phyloP scores from a whole-genome alignment of 441 rosid genomes.

The Metrosideros polymorpha region DNA sequence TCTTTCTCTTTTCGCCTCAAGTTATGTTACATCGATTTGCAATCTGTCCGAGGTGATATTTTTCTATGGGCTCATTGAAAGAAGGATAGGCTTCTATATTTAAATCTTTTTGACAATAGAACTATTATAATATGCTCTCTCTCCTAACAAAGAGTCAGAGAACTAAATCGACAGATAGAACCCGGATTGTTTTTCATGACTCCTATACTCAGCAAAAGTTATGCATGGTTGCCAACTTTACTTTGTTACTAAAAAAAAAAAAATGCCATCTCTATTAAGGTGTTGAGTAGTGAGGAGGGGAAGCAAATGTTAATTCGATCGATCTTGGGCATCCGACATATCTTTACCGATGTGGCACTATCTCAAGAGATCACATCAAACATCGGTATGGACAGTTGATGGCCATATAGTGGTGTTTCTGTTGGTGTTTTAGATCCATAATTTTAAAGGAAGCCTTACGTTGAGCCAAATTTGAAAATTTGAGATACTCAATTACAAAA shows the following conservation, averaged over 20 bases:
- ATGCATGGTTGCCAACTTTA: background rate
- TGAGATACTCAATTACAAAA: background rate
- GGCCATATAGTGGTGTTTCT: background rate
- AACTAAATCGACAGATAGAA: background rate
- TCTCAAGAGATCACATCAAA: background rate
- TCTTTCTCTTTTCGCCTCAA: background rate
- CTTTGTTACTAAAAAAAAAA: background rate
- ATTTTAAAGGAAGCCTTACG: background rate
- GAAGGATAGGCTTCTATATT: background rate
- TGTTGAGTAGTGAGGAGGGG: background rate
- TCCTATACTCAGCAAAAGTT: background rate
- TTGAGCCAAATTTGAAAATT: background rate
- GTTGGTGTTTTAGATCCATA: rapidly evolving
- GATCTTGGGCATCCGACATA: too few relatives aligned
- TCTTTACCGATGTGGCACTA: rapidly evolving
- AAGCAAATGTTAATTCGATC: background rate
- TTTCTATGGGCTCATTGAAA: background rate
- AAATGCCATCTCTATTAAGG: background rate
- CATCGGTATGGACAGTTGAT: background rate
- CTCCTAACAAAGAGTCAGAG: background rate
- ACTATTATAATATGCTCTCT: background rate
- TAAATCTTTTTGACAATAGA: background rate
- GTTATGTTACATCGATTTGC: background rate
- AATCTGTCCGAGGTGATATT: rapidly evolving
- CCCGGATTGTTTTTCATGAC: background rate